A percentile compares a stretch with the other conserved stretches of the same genome.
phyloP scores from a whole-genome alignment of 305 asterid species.

The Lippia alba region DNA sequence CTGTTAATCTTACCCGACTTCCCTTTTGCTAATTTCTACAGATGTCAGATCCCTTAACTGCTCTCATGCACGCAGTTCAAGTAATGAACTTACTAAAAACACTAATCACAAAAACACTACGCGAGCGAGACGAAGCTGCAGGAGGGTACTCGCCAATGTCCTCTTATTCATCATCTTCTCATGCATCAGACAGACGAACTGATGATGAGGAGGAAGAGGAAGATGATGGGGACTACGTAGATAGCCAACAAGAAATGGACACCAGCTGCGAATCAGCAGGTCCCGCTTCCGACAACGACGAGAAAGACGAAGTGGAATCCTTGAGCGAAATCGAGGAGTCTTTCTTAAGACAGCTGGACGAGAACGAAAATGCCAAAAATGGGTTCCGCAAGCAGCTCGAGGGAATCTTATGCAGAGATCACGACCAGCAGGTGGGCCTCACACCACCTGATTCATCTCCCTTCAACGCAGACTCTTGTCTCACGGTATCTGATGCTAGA shows the following conservation, averaged over 20 bases:
- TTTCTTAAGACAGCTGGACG: constrained; percentile 69
- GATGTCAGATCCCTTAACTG: constrained; percentile 98
- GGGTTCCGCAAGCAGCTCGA: constrained; percentile 79
- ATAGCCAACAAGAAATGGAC: constrained; percentile 70
- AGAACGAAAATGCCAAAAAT: constrained; percentile 68
- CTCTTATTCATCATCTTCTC: constrained; percentile 59
- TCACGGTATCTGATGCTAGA: constrained; percentile 50
- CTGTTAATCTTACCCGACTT: not conserved
- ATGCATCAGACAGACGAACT: constrained; percentile 54
- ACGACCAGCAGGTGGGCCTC: constrained; percentile 43
- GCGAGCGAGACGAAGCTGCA: constrained; percentile 70
- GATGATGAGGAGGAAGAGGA: constrained; percentile 18
- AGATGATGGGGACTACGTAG: constrained; percentile 49
- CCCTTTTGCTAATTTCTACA: constrained; percentile 36
- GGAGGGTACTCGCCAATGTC: constrained; percentile 68
- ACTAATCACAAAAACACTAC: constrained; percentile 70
- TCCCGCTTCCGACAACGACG: constrained; percentile 61
- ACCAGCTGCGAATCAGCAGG: constrained; percentile 69
- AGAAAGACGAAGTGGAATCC: constrained; percentile 64
- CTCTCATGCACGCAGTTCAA: constrained; percentile 97
- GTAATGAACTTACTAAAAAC: constrained; percentile 95
- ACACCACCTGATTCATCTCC: constrained; percentile 41
- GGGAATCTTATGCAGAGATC: constrained; percentile 63
- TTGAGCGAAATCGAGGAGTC: constrained; percentile 74
- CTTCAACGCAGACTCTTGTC: constrained; percentile 47